A percentile compares a stretch with the other conserved stretches of the same genome.
Evolutionary conservation across 768 basidiomycete genomes (phyloP).

Genomic region (Boletus rubescentipes): DNA sequence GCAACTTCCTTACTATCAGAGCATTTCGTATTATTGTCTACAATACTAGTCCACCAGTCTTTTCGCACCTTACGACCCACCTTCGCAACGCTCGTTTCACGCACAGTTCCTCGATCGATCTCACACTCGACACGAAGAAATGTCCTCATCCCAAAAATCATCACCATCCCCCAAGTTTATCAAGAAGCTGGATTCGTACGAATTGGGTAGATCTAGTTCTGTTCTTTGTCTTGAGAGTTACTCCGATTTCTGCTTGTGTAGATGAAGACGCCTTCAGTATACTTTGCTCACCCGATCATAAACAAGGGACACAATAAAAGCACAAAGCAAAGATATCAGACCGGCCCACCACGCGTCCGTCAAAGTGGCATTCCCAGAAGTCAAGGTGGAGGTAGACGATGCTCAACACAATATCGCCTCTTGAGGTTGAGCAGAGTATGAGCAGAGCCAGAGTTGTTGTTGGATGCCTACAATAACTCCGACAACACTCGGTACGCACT

Average conservation of each 20-base stretch:
- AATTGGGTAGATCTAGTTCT: conserved; percentile 14
- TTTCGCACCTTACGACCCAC: conserved; percentile 30
- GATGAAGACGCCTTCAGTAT: conserved; percentile 25
- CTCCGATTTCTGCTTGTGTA: neutral
- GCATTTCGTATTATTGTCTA: neutral
- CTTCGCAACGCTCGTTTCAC: conserved; percentile 20
- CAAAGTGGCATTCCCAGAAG: conserved; percentile 5
- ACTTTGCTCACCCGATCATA: conserved; percentile 7
- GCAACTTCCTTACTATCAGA: neutral
- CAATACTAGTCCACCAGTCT: conserved; percentile 11
- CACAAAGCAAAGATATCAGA: neutral
- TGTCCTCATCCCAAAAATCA: neutral
- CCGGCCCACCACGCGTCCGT: neutral
- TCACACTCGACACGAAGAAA: neutral
- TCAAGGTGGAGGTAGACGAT: conserved; percentile 8
- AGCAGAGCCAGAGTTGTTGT: too few species aligned
- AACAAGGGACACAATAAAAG: neutral
- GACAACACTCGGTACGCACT: too few species aligned
- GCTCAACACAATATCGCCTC: neutral
- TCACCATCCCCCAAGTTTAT: conserved; percentile 17
- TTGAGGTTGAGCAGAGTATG: too few species aligned
- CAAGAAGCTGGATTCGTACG: conserved; percentile 32
- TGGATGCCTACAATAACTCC: too few species aligned
- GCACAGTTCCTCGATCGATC: conserved; percentile 3
- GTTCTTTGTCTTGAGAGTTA: neutral